phyloP scores from a whole-genome alignment of 441 rosid species.

The Lagerstroemia fauriei region DNA sequence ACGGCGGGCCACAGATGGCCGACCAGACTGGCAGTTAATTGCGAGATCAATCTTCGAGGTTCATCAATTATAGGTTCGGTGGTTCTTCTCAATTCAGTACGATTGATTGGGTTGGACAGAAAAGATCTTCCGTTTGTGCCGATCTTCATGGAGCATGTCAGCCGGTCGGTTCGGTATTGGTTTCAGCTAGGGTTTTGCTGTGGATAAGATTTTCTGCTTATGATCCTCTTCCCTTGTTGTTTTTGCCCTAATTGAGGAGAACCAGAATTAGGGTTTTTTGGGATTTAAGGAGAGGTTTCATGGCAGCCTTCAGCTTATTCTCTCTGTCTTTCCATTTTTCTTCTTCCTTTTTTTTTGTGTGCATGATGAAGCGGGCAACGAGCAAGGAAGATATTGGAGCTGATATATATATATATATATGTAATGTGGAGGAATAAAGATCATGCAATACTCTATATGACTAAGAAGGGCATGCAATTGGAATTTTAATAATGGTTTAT shows the following conservation, averaged over 20 bases:
- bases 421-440: neutral
- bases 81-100: neutral
- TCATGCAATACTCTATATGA: neutral
- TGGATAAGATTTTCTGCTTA: neutral
- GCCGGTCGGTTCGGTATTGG: neutral
- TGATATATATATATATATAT: neutral
- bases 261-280: neutral
- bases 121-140: neutral
- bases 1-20: neutral
- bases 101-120: neutral
- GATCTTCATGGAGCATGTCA: neutral
- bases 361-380: neutral
- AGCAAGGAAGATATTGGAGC: neutral
- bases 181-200: slow-evolving; percentile 6
- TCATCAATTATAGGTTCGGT: neutral
- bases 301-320: neutral
- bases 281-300: slow-evolving; percentile 1
- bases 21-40: neutral
- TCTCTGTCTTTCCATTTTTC: neutral
- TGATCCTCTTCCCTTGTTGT: neutral
- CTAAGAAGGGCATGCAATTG: neutral
- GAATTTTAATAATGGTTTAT: neutral
- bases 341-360: neutral
- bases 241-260: slow-evolving; percentile 11
- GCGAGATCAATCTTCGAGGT: neutral